Conservation (phyloP, 225 moss, liverwort and hornwort genomes). For the Pseudisothecium myosuroides region DNA sequence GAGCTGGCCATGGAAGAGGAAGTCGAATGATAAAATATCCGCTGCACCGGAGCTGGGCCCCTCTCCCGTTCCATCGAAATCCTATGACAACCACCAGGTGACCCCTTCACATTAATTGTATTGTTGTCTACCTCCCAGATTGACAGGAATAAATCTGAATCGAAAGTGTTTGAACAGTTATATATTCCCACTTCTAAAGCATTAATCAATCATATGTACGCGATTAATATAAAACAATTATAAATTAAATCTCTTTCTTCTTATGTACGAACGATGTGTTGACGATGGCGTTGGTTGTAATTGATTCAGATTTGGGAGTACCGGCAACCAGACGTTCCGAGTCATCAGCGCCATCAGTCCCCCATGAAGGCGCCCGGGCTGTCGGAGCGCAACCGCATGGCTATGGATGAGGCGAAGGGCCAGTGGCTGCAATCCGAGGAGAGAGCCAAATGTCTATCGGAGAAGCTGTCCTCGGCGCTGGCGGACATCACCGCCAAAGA, state of each 20-base stretch:
- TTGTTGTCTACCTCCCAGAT: not conserved
- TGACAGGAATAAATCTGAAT: not conserved
- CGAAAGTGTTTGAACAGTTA: not conserved
- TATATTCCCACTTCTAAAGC: not conserved
- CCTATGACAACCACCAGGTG: constrained; percentile 49
- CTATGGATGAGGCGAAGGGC: constrained; percentile 41
- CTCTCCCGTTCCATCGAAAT: constrained; percentile 28
- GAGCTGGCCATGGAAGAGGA: constrained; percentile 53
- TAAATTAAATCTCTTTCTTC: not conserved
- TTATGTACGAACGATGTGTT: not conserved
- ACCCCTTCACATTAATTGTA: not conserved
- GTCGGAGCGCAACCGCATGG: constrained; percentile 12
- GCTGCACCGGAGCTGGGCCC: constrained; percentile 30
- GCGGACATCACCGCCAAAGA: constrained; percentile 79
- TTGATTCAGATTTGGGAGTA: constrained; percentile 42
- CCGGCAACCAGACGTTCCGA: constrained; percentile 18
- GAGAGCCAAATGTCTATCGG: constrained; percentile 39
- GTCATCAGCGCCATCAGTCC: constrained; percentile 22
- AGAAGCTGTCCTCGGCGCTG: constrained; percentile 51
- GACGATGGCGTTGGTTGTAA: not conserved
- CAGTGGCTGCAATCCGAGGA: constrained; percentile 72
- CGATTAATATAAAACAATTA: not conserved
- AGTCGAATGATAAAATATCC: constrained; percentile 41
- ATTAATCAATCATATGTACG: not conserved
- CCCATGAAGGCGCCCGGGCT: constrained; percentile 15